These are phyloP conservation scores for Wallacemonas sp. DNA, from an alignment of 208 protist genomes.

Conservation along the genomic window DNA sequence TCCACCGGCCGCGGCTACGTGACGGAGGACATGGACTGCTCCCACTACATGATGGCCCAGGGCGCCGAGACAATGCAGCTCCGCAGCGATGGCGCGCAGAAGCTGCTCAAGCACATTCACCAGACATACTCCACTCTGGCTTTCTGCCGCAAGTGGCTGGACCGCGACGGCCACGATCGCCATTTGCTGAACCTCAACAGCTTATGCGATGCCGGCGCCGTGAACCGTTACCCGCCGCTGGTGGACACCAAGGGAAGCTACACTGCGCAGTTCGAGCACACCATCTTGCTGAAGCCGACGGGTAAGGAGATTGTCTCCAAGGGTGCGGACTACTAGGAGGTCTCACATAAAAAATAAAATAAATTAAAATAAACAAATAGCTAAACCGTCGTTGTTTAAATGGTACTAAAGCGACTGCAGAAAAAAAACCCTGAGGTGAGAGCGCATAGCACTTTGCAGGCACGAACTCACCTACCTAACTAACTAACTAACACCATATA, in stretches of 20 bases:
- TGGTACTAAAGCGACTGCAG: too few relatives aligned
- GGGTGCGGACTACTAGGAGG: slow-evolving; percentile 95
- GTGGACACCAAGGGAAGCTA: slow-evolving; percentile 96
- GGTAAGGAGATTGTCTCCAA: slow-evolving; percentile 97
- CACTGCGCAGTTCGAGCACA: slow-evolving; percentile 98
- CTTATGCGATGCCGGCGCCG: slow-evolving; percentile 86
- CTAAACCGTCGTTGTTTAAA: too few relatives aligned
- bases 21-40: slow-evolving; percentile 96
- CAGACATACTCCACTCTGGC: slow-evolving; percentile 96
- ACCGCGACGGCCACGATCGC: slow-evolving; percentile 92
- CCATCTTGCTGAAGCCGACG: slow-evolving; percentile 93
- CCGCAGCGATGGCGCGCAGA: slow-evolving; percentile 86
- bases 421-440: too few relatives aligned
- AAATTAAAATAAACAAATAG: slow-evolving; percentile 4
- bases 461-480: too few relatives aligned
- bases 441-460: too few relatives aligned
- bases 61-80: slow-evolving; percentile 65
- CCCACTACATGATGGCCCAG: slow-evolving; percentile 98
- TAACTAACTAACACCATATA: too few relatives aligned
- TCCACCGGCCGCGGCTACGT: slow-evolving; percentile 96
- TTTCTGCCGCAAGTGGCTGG: slow-evolving; percentile 98
- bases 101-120: slow-evolving; percentile 93
- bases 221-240: slow-evolving; percentile 97
- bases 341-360: slow-evolving; percentile 2
- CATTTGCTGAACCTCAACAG: slow-evolving; percentile 90